Evolutionary conservation across 1,284 basidiomycete species (phyloP), one percentile per base, ranked within the genome.

Genomic region (Boletellus sp.): DNA sequence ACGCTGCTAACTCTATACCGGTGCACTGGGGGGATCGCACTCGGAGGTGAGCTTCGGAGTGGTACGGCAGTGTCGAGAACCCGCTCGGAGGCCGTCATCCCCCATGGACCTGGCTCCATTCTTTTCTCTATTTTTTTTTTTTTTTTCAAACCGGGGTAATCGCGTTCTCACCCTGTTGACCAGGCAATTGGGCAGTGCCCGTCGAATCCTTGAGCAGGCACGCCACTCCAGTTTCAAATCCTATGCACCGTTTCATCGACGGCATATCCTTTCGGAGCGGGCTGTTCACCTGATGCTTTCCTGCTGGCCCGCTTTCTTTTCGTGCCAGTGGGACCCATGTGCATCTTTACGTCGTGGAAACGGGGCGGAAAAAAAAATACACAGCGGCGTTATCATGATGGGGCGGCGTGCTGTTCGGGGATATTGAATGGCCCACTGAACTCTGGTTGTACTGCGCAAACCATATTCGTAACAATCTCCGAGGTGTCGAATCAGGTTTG

Each of bases 401-500:
- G n/a, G n/a, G 11, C 8, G 33, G 8, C 16, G 30, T 38, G 41
- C 56, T 39, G 43, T 49, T 63, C 47, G 57, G 57, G 61, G 57
- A 49, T 58, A 59, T 30, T 13, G 29, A 30, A 59, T 46, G 45
- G 47, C 25, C 29, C 44, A 43, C 35, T 47, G 36, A 50, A 40
- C 43, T 58, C 55, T 41, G 34, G 39, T 23, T 36, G 36, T 43
- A 45, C 44, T 52, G 59, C 35, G 44, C 41, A 63, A 59, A 53
- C 60, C 29, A 52, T 55, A 59, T 56, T 47, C 36, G 30, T 34
- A 39, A 36, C 56, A 47, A 61, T 59, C 54, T 62, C 58, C 61
- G 58, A 59, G 43, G 47, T 56, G 48, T 42, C 41, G 47, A 41
- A 40, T 60, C 61, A 46, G 22, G 40, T 33, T 48, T 50, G 41